These are phyloP conservation scores for Claviceps digitariae DNA, from an alignment of 2,329 filamentous ascomycete genomes.

Conservation along the genomic window DNA sequence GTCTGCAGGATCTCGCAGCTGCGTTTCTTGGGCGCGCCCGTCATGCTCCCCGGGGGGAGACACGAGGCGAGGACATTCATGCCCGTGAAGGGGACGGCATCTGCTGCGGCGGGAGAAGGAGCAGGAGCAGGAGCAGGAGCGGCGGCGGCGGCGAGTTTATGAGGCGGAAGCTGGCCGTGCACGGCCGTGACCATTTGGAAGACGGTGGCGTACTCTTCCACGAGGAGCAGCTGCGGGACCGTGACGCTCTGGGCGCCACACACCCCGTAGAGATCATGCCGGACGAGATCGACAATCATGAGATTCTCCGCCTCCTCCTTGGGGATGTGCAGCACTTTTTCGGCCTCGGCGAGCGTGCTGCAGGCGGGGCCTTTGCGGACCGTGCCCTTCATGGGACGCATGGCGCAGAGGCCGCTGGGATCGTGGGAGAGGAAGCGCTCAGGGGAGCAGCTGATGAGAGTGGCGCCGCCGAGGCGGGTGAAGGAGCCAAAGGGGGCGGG, in stretches of 20 bases:
- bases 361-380: constrained; percentile 61
- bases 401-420: constrained; percentile 47
- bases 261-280: constrained; percentile 81
- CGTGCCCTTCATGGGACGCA: constrained; percentile 93
- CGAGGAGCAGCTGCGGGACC: constrained; percentile 66
- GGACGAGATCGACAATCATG: constrained; percentile 96
- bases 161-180: constrained; percentile 46
- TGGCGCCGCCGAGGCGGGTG: constrained; percentile 53
- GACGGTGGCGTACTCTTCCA: constrained; percentile 84
- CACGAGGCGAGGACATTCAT: constrained; percentile 64
- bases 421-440: constrained; percentile 66
- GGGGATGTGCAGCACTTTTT: constrained; percentile 57
- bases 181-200: constrained; percentile 88
- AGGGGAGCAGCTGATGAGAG: constrained; percentile 71
- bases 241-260: constrained; percentile 59
- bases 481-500: constrained; percentile 80
- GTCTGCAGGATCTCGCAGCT: constrained; percentile 68
- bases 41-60: constrained; percentile 89
- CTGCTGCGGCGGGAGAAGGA: neutral
- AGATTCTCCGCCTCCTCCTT: constrained; percentile 94
- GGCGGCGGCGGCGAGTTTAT: constrained; percentile 2
- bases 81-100: constrained; percentile 35
- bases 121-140: neutral
- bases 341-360: constrained; percentile 58
- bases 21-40: constrained; percentile 85